A percentile compares a stretch with the other conserved stretches of the same genome.
These are phyloP conservation scores for Globisporangium yorkense DNA, from an alignment of 352 stramenopile genomes.

Conservation along the genomic window DNA sequence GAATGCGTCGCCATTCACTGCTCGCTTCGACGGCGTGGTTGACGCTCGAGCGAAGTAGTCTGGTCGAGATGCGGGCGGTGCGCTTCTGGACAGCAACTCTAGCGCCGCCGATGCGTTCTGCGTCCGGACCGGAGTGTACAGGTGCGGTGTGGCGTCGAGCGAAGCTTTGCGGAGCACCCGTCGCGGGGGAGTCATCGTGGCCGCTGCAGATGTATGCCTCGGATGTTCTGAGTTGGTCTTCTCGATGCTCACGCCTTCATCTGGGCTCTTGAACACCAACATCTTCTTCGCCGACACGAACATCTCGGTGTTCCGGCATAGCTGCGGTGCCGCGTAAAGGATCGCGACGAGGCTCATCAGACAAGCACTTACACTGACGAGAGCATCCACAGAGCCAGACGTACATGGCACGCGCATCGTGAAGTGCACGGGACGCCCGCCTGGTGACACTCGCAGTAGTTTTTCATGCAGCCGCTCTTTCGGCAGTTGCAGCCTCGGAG, in stretches of 20 bases:
- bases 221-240: neutral
- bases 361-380: neutral
- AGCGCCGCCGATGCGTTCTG: slow-evolving; percentile 19
- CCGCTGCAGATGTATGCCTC: neutral
- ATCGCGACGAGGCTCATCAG: neutral
- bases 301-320: slow-evolving; percentile 66
- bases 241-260: slow-evolving; percentile 6
- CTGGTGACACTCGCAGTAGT: slow-evolving; percentile 97
- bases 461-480: slow-evolving; percentile 96
- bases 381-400: neutral
- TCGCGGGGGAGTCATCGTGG: slow-evolving; percentile 3
- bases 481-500: slow-evolving; percentile 94
- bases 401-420: slow-evolving; percentile 76
- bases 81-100: slow-evolving; percentile 55
- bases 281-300: slow-evolving; percentile 70
- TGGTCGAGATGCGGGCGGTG: slow-evolving; percentile 20
- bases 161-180: slow-evolving; percentile 18
- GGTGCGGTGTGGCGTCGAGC: slow-evolving; percentile 12
- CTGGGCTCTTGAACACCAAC: slow-evolving; percentile 34
- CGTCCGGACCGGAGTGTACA: slow-evolving; percentile 7
- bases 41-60: slow-evolving; percentile 3
- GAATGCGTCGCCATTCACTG: slow-evolving; percentile 12
- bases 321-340: slow-evolving; percentile 5
- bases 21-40: slow-evolving; percentile 23
- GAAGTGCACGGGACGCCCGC: slow-evolving; percentile 77